Evolutionary conservation across 2,329 filamentous ascomycete genomes (phyloP).

Genomic region (Diaporthe amygdali): DNA sequence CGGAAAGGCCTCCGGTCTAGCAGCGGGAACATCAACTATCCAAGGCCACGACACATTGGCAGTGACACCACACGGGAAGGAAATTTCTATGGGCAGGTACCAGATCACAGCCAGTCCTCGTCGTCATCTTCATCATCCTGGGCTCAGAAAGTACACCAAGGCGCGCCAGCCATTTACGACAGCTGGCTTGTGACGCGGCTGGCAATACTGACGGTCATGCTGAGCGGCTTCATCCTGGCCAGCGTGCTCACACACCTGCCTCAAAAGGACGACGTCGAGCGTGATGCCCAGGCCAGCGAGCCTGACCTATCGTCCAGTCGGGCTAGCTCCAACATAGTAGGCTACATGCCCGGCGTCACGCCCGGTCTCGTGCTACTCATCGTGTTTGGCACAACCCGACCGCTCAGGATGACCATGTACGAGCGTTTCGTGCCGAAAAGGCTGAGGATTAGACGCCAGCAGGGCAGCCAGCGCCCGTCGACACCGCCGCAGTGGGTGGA

Average conservation of each 20-base stretch:
- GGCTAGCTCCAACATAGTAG: constrained; percentile 31
- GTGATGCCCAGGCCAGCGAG: constrained; percentile 28
- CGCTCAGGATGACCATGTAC: constrained; percentile 31
- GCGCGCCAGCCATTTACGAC: not conserved
- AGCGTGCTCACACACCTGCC: constrained; percentile 30
- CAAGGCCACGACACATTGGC: too few relatives aligned
- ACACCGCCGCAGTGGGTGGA: too few relatives aligned
- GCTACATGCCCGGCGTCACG: constrained; percentile 33
- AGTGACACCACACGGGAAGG: too few relatives aligned
- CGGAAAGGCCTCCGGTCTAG: not conserved
- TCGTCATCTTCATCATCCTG: not conserved
- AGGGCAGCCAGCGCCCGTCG: too few relatives aligned
- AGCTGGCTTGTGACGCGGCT: not conserved
- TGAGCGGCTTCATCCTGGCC: constrained; percentile 20
- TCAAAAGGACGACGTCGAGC: constrained; percentile 26
- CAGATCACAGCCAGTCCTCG: too few relatives aligned
- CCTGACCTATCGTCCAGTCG: constrained; percentile 29
- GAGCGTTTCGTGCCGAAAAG: constrained; percentile 29
- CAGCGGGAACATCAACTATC: too few relatives aligned
- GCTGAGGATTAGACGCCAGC: too few relatives aligned
- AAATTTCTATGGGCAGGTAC: too few relatives aligned
- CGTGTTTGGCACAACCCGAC: constrained; percentile 31
- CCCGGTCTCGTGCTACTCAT: constrained; percentile 32
- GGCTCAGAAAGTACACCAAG: not conserved
- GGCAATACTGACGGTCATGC: not conserved